A percentile compares a stretch with the other conserved stretches of the same genome.
Evolutionary conservation across 176 grass and related monocot genomes (phyloP).

Genomic region (Lolium multiflorum): DNA sequence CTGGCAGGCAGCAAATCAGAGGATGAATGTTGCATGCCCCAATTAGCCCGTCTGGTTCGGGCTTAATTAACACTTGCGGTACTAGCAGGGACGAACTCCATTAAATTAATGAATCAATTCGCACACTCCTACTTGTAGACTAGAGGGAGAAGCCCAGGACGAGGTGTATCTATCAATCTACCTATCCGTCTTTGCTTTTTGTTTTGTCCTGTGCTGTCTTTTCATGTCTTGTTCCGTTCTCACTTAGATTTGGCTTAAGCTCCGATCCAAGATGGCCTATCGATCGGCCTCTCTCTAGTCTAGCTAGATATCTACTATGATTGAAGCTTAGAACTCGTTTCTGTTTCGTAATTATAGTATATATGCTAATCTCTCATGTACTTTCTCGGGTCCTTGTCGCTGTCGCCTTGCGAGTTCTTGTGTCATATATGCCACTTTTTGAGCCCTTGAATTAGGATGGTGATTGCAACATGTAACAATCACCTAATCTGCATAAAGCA

Average conservation of each 20-base stretch:
- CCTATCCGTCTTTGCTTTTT: conserved; percentile 41
- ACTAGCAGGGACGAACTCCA: not conserved
- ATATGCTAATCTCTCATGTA: conserved; percentile 30
- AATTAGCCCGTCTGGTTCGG: not conserved
- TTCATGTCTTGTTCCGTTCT: conserved; percentile 15
- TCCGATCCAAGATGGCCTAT: conserved; percentile 4
- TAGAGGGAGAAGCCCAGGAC: conserved; percentile 17
- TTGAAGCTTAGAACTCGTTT: not conserved
- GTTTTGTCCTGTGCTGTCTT: conserved; percentile 68
- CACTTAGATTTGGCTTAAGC: conserved; percentile 43
- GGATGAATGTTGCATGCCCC: not conserved
- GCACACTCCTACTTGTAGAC: not conserved
- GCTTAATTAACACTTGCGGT: not conserved
- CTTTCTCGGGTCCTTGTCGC: conserved; percentile 27
- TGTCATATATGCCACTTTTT: not conserved
- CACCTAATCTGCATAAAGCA: conserved; percentile 34
- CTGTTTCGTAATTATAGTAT: not conserved
- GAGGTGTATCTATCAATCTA: not conserved
- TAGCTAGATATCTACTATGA: not conserved
- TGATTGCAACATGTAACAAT: conserved; percentile 34
- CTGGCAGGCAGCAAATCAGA: not conserved
- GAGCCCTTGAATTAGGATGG: not conserved
- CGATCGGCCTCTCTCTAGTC: not conserved
- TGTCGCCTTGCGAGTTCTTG: conserved; percentile 49
- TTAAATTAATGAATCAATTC: not conserved